Evolutionary conservation across 331 rosid genomes (phyloP).

Genomic region (Quercus tomentella): DNA sequence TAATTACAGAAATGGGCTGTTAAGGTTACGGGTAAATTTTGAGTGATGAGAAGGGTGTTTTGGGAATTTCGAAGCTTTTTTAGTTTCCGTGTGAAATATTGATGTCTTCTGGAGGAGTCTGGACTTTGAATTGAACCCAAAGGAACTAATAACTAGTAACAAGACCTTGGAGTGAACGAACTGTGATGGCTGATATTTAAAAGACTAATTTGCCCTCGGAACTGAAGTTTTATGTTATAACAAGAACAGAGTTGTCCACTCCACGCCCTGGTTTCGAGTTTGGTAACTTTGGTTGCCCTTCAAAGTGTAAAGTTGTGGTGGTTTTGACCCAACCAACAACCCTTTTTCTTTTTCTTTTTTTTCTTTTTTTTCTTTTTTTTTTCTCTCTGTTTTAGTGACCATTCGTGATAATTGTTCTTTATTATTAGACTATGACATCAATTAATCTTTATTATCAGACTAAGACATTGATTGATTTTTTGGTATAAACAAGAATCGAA

Average conservation of each 20-base stretch:
- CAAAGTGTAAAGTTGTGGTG: no score
- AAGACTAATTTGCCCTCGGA: neutral
- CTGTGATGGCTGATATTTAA: neutral
- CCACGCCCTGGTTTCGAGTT: no score
- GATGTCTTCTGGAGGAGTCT: neutral
- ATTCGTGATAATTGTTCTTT: rapidly evolving
- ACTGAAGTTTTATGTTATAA: neutral
- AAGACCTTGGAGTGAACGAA: neutral
- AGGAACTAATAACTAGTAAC: no score
- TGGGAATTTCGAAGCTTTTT: neutral
- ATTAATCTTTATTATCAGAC: no score
- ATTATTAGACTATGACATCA: rapidly evolving
- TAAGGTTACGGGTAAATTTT: neutral
- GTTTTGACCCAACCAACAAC: no score
- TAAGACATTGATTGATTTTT: no score
- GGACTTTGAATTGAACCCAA: neutral
- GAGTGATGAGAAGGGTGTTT: constrained; percentile 6
- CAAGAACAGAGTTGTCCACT: neutral
- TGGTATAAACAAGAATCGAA: rapidly evolving
- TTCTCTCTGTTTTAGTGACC: no score
- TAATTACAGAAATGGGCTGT: constrained; percentile 19
- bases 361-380: no score
- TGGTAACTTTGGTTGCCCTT: no score
- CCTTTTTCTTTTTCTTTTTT: no score
- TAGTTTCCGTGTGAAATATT: neutral